These are phyloP conservation scores for Lactifluus subvellereus DNA, from an alignment of 768 basidiomycete genomes.

Conservation along the genomic window DNA sequence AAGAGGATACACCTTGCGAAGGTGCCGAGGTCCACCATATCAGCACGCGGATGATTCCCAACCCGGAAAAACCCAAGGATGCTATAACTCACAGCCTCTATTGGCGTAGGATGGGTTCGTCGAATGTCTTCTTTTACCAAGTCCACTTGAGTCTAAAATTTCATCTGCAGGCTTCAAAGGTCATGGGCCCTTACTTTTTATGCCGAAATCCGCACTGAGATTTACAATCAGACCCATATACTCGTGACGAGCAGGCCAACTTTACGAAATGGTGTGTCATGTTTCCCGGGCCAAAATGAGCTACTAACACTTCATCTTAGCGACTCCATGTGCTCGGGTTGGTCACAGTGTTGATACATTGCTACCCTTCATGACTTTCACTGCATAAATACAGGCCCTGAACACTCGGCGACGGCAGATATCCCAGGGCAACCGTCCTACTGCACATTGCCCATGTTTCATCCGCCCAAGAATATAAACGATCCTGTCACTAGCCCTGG, in stretches of 20 bases:
- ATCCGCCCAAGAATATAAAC: constrained; percentile 33
- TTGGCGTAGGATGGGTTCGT: constrained; percentile 55
- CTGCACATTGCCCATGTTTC: constrained; percentile 51
- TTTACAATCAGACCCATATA: constrained; percentile 45
- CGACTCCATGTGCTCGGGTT: constrained; percentile 49
- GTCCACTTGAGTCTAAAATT: background rate
- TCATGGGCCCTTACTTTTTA: constrained; percentile 11
- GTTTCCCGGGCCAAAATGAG: background rate
- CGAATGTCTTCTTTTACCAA: background rate
- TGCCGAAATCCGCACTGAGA: background rate
- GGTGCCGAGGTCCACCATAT: constrained; percentile 46
- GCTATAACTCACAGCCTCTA: constrained; percentile 47
- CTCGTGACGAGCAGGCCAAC: constrained; percentile 47
- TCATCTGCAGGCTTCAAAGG: constrained; percentile 49
- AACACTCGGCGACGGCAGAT: constrained; percentile 40
- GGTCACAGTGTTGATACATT: background rate
- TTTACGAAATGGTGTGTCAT: constrained; percentile 48
- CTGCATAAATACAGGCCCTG: constrained; percentile 35
- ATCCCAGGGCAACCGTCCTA: constrained; percentile 45
- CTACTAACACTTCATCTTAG: constrained; percentile 27
- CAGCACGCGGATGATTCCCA: constrained; percentile 37
- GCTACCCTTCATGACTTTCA: background rate
- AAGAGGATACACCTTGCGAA: constrained; percentile 35
- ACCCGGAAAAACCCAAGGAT: constrained; percentile 47
- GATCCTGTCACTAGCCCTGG: constrained; percentile 33